phyloP scores from a whole-genome alignment of 345 rosid species.

The Arabis alpina region DNA sequence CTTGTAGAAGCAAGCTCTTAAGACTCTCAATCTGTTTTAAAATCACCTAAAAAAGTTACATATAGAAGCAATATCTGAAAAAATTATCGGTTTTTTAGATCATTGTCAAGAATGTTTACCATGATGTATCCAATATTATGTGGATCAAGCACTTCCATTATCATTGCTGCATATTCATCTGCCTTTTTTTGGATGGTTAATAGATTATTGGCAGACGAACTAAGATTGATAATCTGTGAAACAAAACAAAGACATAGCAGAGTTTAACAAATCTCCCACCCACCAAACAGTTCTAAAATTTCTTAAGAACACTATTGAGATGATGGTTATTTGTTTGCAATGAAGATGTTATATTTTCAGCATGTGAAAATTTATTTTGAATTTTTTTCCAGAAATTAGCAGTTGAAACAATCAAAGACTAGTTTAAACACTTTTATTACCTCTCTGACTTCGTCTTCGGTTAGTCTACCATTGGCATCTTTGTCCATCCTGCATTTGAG shows the following conservation, averaged over 20 bases:
- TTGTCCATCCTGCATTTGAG: constrained; percentile 67
- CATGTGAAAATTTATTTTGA: too few species aligned
- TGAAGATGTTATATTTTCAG: too few species aligned
- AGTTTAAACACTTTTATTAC: too few species aligned
- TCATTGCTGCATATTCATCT: constrained; percentile 73
- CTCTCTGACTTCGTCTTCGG: constrained; percentile 51
- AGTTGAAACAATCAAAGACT: too few species aligned
- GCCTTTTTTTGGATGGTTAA: constrained; percentile 64
- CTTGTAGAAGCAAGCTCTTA: constrained; percentile 60
- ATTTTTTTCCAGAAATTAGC: too few species aligned
- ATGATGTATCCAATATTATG: constrained; percentile 60
- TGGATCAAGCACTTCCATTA: constrained; percentile 79
- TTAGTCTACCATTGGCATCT: constrained; percentile 70
- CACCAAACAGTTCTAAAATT: too few species aligned
- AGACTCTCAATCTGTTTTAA: constrained; percentile 56
- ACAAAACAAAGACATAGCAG: too few species aligned
- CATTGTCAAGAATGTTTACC: constrained; percentile 48
- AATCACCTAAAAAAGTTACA: constrained; percentile 13
- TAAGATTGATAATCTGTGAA: too few species aligned
- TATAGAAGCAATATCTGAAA: background rate
- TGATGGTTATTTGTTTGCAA: too few species aligned
- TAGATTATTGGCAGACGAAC: constrained; percentile 59
- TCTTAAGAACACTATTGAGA: too few species aligned
- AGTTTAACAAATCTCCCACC: too few species aligned
- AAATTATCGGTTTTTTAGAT: background rate